phyloP scores from a whole-genome alignment of 2,329 filamentous ascomycete species.

The Penicillium vulpinum region DNA sequence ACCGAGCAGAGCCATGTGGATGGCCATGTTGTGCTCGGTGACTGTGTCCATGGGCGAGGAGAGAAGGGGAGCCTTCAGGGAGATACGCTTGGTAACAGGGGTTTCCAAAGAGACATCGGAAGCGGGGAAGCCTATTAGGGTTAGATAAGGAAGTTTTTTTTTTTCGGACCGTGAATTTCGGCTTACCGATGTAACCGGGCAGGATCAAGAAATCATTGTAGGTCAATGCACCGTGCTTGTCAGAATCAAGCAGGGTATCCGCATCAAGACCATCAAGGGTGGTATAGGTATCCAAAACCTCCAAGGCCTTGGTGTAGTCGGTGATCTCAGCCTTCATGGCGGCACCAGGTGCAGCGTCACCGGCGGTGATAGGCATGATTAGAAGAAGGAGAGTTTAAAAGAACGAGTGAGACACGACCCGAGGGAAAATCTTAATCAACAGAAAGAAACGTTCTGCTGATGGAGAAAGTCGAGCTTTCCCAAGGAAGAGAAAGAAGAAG shows the following conservation, averaged over 20 bases:
- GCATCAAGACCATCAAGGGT: conserved; percentile 83
- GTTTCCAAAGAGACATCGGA: conserved; percentile 85
- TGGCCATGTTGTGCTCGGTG: conserved; percentile 99
- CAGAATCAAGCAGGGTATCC: conserved; percentile 83
- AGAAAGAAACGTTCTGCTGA: conserved; percentile 53
- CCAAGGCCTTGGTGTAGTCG: conserved; percentile 73
- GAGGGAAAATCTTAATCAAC: conserved; percentile 42
- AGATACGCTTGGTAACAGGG: conserved; percentile 90
- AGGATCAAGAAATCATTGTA: conserved; percentile 99
- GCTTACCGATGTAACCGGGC: conserved; percentile 86
- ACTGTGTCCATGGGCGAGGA: conserved; percentile 99
- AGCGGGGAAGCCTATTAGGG: conserved; percentile 72
- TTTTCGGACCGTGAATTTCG: conserved; percentile 4
- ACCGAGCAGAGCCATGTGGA: conserved; percentile 69
- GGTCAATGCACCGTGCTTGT: conserved; percentile 87
- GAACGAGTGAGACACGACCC: conserved; percentile 25
- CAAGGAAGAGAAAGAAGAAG: conserved; percentile 54
- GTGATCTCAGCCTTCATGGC: conserved; percentile 58
- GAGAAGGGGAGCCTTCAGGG: conserved; percentile 92
- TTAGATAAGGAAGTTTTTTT: neutral
- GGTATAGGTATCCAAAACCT: conserved; percentile 77
- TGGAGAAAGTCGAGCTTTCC: conserved; percentile 62
- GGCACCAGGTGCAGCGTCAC: conserved; percentile 53
- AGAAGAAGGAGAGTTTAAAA: conserved; percentile 33
- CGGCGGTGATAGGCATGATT: conserved; percentile 70